Conservation (phyloP, 768 basidiomycete species). For the Suillus occidentalis region DNA sequence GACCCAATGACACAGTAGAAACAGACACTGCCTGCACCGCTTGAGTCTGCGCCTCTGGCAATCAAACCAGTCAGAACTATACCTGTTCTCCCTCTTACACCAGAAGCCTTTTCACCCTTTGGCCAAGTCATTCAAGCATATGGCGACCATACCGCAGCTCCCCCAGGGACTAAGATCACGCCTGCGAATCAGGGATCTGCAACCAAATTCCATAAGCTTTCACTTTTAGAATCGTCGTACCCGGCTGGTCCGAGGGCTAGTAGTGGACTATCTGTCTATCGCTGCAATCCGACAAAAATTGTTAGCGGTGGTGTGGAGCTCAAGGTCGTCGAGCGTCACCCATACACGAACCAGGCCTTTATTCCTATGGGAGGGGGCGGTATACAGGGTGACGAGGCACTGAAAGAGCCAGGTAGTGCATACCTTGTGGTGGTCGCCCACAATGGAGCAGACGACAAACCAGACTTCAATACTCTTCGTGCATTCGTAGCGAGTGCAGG, state of each 20-base stretch:
- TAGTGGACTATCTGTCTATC: constrained; percentile 78
- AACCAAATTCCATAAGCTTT: constrained; percentile 88
- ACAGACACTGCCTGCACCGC: constrained; percentile 10
- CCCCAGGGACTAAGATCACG: constrained; percentile 70
- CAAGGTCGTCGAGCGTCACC: constrained; percentile 84
- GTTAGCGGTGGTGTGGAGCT: constrained; percentile 55
- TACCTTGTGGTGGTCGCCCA: constrained; percentile 89
- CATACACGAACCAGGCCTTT: constrained; percentile 89
- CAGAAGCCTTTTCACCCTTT: constrained; percentile 84
- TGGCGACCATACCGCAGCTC: constrained; percentile 60
- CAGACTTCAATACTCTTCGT: constrained; percentile 70
- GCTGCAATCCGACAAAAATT: constrained; percentile 59
- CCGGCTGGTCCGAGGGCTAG: constrained; percentile 55
- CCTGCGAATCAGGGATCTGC: constrained; percentile 90
- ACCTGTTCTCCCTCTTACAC: constrained; percentile 70
- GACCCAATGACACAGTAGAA: constrained; percentile 1
- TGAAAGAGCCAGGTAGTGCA: constrained; percentile 46
- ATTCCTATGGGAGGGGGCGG: constrained; percentile 82
- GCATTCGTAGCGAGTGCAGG: constrained; percentile 80
- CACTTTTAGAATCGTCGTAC: constrained; percentile 69
- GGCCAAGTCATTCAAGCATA: constrained; percentile 93
- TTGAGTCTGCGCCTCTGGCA: neutral
- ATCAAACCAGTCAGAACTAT: constrained; percentile 27
- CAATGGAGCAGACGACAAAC: constrained; percentile 73
- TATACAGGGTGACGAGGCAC: constrained; percentile 41